A percentile compares a stretch with the other conserved stretches of the same genome.
These are phyloP conservation scores for Colletotrichum gigasporum DNA, from an alignment of 2,329 filamentous ascomycete genomes.

Conservation along the genomic window DNA sequence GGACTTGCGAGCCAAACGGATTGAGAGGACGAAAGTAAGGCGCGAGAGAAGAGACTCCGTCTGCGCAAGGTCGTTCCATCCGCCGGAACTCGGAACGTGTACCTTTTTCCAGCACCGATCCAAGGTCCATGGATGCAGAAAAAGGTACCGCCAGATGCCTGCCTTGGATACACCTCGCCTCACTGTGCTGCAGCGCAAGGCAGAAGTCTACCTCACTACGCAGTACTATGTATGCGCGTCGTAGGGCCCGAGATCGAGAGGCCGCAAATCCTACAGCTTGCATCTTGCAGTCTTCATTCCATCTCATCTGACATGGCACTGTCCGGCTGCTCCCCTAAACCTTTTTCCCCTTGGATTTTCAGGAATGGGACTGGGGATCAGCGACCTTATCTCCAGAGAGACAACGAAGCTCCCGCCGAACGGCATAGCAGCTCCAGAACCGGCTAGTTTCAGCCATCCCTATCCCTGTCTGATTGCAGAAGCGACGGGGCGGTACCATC, in stretches of 20 bases:
- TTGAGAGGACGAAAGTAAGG: constrained; percentile 7
- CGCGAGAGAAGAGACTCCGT: neutral
- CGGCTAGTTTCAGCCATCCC: constrained; percentile 22
- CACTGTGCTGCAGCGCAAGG: too few species aligned
- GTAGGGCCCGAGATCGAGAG: neutral
- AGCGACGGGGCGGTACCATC: neutral
- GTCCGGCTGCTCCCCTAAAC: neutral
- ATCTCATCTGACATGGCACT: neutral
- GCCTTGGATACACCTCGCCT: too few species aligned
- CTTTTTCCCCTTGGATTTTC: neutral
- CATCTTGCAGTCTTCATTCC: neutral
- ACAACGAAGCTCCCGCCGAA: neutral
- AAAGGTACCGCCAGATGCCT: too few species aligned
- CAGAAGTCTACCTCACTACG: neutral
- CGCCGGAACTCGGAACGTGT: constrained; percentile 18
- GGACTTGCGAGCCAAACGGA: constrained; percentile 14
- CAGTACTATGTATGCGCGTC: neutral
- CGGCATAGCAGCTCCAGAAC: neutral
- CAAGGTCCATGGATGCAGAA: too few species aligned
- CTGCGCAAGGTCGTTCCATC: constrained; percentile 13
- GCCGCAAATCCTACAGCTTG: neutral
- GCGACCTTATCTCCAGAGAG: constrained; percentile 13
- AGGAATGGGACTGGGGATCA: neutral
- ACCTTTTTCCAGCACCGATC: neutral
- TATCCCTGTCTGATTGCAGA: constrained; percentile 22